Base-by-base conservation (phyloP, 2,329 filamentous ascomycete genomes). In the Didymellaceae sp. region DNA sequence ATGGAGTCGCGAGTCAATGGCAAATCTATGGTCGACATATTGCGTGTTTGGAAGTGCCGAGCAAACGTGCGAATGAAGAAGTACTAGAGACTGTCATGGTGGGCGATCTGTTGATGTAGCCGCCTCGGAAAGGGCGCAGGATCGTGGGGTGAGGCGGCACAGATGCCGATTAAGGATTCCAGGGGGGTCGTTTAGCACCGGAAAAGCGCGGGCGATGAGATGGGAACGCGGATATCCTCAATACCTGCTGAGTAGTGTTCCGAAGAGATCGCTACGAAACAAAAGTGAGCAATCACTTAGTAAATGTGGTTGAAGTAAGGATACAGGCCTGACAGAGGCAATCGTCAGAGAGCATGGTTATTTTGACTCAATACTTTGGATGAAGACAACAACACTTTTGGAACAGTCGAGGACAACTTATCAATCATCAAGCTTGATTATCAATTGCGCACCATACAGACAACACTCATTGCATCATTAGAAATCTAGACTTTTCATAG, bases 1-100 rank as follows among this genome's bases (percentile, higher is more conserved):
- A 97, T 86, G 11, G 89, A 91, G 42, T 78, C 75, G 35, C 90
- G 86, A 14, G 85, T 90, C 17, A 97, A 82, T 3, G 88, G 87
- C 5, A 79, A 83, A 41, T 80, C 74, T 16, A 33, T 38, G 22
- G 41, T 41, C 17, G 47, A 39, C 45, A 48, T 49, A 18, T 45
- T 22, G 40, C 14, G 14, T 20, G 11, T 10, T 34, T 24, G n/a
- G 22, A 10, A 25, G 11, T 13, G 14, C 41, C 1, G 10, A 33
- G 22, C 2, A 38, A 43, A 37, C 45, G 41, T 2, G 13, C 30
- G 13, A 26, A n/a, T 7, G 18, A 25, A 38, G n/a, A 6, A 4
- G 4, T 17, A 22, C 7, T 11, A 8, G 9, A 7, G 20, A 7
- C 20, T 41, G 34, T 35, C 59, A 61, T 61, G 30, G 30, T 56